These are phyloP conservation scores for Amanita pseudoporphyria DNA, from an alignment of 768 basidiomycete species.

Conservation along the genomic window DNA sequence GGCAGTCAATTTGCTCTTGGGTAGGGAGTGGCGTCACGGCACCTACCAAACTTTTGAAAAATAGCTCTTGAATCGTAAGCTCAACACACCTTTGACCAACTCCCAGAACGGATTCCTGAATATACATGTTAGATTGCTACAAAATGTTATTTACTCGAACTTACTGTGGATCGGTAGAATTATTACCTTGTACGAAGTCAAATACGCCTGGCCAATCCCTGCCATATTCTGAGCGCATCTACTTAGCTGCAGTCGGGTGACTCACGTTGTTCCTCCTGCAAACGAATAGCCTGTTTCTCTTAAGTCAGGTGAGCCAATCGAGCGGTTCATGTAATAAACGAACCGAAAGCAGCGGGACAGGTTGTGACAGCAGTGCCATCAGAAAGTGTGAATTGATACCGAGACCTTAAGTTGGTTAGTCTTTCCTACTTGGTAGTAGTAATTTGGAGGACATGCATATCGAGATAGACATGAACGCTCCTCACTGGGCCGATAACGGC, in stretches of 20 bases:
- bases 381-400: slow-evolving; percentile 49
- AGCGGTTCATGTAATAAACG: slow-evolving; percentile 11
- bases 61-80: slow-evolving; percentile 3
- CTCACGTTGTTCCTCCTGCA: slow-evolving; percentile 74
- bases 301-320: slow-evolving; percentile 3
- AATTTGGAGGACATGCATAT: slow-evolving; percentile 41
- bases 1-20: slow-evolving; percentile 58
- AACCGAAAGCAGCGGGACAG: slow-evolving; percentile 74
- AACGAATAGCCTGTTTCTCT: slow-evolving; percentile 51
- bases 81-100: slow-evolving; percentile 50
- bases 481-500: slow-evolving; percentile 51
- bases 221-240: slow-evolving; percentile 1
- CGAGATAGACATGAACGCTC: slow-evolving; percentile 60
- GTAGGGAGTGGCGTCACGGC: slow-evolving; percentile 60
- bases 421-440: not conserved
- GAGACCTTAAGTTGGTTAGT: slow-evolving; percentile 34
- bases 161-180: slow-evolving; percentile 48
- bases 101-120: slow-evolving; percentile 74
- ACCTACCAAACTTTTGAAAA: slow-evolving; percentile 22
- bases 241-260: slow-evolving; percentile 1
- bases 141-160: slow-evolving; percentile 14
- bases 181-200: slow-evolving; percentile 69
- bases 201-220: slow-evolving; percentile 78
- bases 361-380: slow-evolving; percentile 63
- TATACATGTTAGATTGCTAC: not conserved